phyloP scores from a whole-genome alignment of 1,284 basidiomycete genomes.

The Meripilus lineatus region DNA sequence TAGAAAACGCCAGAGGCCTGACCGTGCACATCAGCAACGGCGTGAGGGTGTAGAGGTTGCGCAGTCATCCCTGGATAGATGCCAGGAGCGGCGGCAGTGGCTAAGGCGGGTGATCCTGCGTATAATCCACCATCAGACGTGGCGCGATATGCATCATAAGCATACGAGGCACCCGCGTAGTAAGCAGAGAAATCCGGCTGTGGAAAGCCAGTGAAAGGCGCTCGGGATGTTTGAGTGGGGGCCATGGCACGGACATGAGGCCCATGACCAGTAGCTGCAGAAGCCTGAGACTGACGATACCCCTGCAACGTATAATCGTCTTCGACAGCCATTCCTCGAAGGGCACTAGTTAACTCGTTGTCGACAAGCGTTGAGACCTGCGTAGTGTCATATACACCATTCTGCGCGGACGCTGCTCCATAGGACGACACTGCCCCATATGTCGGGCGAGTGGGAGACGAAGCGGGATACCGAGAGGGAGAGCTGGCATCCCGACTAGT shows the following conservation, averaged over 20 bases:
- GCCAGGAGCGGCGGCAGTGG: constrained; percentile 34
- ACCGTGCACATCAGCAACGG: constrained; percentile 38
- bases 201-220: constrained; percentile 46
- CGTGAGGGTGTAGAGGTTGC: constrained; percentile 40
- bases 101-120: constrained; percentile 37
- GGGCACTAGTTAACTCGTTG: constrained; percentile 49
- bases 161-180: constrained; percentile 47
- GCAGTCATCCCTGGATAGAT: constrained; percentile 43
- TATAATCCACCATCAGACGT: constrained; percentile 49
- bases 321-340: constrained; percentile 66
- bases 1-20: constrained; percentile 55
- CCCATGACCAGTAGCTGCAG: constrained; percentile 10
- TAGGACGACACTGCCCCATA: constrained; percentile 20
- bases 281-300: constrained; percentile 22
- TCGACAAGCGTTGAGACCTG: constrained; percentile 40
- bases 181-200: constrained; percentile 54
- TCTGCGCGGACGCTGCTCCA: constrained; percentile 23
- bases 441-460: constrained; percentile 37
- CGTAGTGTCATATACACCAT: constrained; percentile 34
- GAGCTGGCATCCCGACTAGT: constrained; percentile 6
- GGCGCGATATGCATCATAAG: constrained; percentile 50
- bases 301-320: constrained; percentile 42
- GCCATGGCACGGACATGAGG: constrained; percentile 34
- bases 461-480: constrained; percentile 35
- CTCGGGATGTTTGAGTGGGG: constrained; percentile 38